phyloP scores from a whole-genome alignment of 148 eudicot species.

The Silene uniflora region DNA sequence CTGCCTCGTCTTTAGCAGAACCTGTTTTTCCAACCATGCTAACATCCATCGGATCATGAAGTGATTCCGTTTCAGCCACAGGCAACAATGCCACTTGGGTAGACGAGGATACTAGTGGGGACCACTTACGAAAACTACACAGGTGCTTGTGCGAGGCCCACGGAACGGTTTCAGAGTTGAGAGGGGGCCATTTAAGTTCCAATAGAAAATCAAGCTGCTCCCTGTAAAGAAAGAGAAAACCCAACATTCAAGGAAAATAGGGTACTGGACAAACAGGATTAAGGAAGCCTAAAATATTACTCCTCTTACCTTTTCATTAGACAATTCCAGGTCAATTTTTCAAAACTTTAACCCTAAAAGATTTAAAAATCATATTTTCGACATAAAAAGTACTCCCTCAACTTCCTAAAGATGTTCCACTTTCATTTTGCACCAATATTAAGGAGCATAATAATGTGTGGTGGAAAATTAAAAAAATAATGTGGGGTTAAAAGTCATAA shows the following conservation, averaged over 20 bases:
- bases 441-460: no score
- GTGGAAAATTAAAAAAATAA: no score
- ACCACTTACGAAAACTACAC: slow-evolving; percentile 64
- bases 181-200: slow-evolving; percentile 73
- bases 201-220: slow-evolving; percentile 68
- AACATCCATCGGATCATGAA: slow-evolving; percentile 29
- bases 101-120: slow-evolving; percentile 34
- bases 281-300: slow-evolving; percentile 1
- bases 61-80: slow-evolving; percentile 44
- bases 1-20: slow-evolving; percentile 49
- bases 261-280: slow-evolving; percentile 17
- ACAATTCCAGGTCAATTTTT: not conserved
- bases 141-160: slow-evolving; percentile 68
- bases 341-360: not conserved
- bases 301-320: not conserved
- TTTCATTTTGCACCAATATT: no score
- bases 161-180: slow-evolving; percentile 61
- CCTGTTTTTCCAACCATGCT: slow-evolving; percentile 38
- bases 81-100: slow-evolving; percentile 26
- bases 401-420: no score
- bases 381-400: not conserved
- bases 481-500: no score
- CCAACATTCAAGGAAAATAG: slow-evolving; percentile 28
- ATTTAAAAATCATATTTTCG: not conserved
- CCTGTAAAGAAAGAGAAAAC: slow-evolving; percentile 68